Percentiles rank a stretch among this genome's conserved stretches.
phyloP scores from a whole-genome alignment of 2,329 filamentous ascomycete species.

The Nemania sp. region DNA sequence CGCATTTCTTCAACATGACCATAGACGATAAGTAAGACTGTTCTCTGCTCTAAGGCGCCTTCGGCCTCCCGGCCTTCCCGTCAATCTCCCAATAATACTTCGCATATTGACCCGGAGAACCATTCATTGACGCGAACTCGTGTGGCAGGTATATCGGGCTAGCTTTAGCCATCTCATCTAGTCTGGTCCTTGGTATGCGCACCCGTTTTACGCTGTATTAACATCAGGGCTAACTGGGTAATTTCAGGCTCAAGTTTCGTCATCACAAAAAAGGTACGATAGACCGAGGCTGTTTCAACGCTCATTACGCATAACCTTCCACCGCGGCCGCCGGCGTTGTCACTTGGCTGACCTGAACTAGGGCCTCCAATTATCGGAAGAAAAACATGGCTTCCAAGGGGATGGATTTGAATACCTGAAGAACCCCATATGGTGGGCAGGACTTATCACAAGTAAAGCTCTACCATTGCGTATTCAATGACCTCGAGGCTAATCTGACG shows the following conservation, averaged over 20 bases:
- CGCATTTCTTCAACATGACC: conserved; percentile 53
- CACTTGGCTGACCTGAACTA: conserved; percentile 53
- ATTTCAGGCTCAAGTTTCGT: conserved; percentile 90
- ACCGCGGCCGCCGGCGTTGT: background rate
- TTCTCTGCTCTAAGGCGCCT: conserved; percentile 29
- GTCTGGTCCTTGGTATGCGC: conserved; percentile 78
- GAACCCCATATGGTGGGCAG: conserved; percentile 97
- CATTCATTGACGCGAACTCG: conserved; percentile 49
- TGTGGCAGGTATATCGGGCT: conserved; percentile 77
- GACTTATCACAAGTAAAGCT: conserved; percentile 84
- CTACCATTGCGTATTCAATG: conserved; percentile 29
- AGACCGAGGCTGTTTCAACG: conserved; percentile 21
- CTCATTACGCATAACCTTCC: conserved; percentile 7
- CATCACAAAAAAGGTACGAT: conserved; percentile 93
- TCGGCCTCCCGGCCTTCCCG: conserved; percentile 2
- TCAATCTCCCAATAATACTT: background rate
- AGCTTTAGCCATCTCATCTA: conserved; percentile 79
- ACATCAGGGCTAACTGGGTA: conserved; percentile 31
- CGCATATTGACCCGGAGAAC: background rate
- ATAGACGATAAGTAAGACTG: conserved; percentile 60
- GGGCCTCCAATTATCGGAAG: conserved; percentile 90
- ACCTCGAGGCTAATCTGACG: conserved; percentile 18
- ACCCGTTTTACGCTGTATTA: conserved; percentile 20
- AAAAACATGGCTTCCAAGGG: conserved; percentile 94
- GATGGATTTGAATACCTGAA: conserved; percentile 94